These are phyloP conservation scores for Pyrenochaeta sp. DNA, from an alignment of 2,329 filamentous ascomycete species.

Conservation along the genomic window DNA sequence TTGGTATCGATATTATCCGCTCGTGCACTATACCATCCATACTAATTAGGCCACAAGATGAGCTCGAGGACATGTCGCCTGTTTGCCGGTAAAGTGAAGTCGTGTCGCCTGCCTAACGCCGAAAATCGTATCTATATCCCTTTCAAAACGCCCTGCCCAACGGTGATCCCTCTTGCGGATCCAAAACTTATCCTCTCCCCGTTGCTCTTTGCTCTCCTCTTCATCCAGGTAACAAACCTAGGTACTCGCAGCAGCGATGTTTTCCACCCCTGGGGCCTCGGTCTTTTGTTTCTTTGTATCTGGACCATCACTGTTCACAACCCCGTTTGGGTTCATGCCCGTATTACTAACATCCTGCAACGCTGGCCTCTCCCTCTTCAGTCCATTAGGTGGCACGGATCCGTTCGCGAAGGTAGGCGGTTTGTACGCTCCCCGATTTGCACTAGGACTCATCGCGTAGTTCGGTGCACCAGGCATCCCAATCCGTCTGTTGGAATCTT, in stretches of 20 bases:
- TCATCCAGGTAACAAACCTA: background rate
- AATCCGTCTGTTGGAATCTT: slow-evolving; percentile 57
- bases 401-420: slow-evolving; percentile 49
- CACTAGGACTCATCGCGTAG: slow-evolving; percentile 52
- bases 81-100: background rate
- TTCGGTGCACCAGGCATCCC: slow-evolving; percentile 56
- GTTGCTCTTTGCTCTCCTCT: background rate
- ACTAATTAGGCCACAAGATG: background rate
- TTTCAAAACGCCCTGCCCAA: slow-evolving; percentile 4
- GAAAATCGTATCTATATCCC: background rate
- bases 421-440: slow-evolving; percentile 56
- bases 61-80: background rate
- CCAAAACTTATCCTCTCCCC: background rate
- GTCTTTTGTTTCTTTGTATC: slow-evolving; percentile 54
- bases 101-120: background rate
- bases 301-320: slow-evolving; percentile 33
- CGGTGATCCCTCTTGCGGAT: slow-evolving; percentile 1
- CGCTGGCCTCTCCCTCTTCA: slow-evolving; percentile 44
- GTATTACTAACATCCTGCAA: slow-evolving; percentile 59
- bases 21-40: background rate
- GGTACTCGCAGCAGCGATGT: slow-evolving; percentile 15
- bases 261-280: slow-evolving; percentile 38
- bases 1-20: background rate
- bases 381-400: slow-evolving; percentile 12
- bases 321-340: slow-evolving; percentile 24